Evolutionary conservation across 495 filamentous ascomycete species (phyloP).

Genomic region (Xylaria cubensis): DNA sequence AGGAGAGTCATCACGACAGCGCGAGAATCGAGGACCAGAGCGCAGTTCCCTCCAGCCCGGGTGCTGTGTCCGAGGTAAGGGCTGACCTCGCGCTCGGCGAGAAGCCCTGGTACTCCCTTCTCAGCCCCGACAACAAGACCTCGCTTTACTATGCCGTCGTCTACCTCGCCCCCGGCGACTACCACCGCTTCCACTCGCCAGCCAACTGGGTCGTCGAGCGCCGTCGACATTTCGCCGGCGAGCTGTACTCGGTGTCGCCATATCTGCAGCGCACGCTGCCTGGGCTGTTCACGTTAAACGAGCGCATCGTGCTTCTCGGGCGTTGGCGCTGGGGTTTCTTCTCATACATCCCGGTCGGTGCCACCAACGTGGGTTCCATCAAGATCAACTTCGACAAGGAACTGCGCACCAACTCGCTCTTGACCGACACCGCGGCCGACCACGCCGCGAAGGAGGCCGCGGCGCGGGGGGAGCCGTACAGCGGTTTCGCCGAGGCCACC

Average conservation of each 20-base stretch:
- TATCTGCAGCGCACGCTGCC: slow-evolving; percentile 92
- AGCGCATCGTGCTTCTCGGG: slow-evolving; percentile 91
- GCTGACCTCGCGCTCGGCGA: slow-evolving; percentile 81
- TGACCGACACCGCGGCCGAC: slow-evolving; percentile 88
- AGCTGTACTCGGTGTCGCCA: slow-evolving; percentile 92
- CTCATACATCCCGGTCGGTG: slow-evolving; percentile 91
- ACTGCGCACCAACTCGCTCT: slow-evolving; percentile 87
- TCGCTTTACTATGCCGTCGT: slow-evolving; percentile 94
- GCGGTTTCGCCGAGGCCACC: slow-evolving; percentile 88
- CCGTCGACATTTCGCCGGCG: slow-evolving; percentile 93
- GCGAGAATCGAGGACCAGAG: slow-evolving; percentile 57
- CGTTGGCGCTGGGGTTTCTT: slow-evolving; percentile 98
- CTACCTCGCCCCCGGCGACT: slow-evolving; percentile 98
- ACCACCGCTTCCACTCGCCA: slow-evolving; percentile 97
- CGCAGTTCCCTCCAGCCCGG: slow-evolving; percentile 62
- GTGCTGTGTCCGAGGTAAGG: slow-evolving; percentile 79
- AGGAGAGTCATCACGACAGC: slow-evolving; percentile 56
- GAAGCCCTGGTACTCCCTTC: slow-evolving; percentile 77
- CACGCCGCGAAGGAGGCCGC: slow-evolving; percentile 78
- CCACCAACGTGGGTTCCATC: slow-evolving; percentile 98
- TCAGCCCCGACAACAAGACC: slow-evolving; percentile 61
- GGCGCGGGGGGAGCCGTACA: slow-evolving; percentile 76
- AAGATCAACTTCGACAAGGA: slow-evolving; percentile 97
- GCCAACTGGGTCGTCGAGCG: slow-evolving; percentile 91
- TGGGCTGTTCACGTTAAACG: slow-evolving; percentile 94